Conservation (phyloP, 2,329 filamentous ascomycete species). For the Monosporascus sp. region DNA sequence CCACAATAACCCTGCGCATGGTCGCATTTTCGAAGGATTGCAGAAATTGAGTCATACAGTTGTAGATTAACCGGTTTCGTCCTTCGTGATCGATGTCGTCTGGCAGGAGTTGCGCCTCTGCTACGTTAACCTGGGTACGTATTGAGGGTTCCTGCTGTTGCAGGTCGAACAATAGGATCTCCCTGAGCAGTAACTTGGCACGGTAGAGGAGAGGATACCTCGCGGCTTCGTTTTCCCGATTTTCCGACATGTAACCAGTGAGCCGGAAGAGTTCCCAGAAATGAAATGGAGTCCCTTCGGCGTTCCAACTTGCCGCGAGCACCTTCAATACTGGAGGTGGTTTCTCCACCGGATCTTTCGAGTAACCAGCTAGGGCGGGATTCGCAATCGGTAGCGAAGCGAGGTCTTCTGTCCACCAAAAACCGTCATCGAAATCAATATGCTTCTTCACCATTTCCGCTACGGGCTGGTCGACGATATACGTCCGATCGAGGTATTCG, state of each 20-base stretch:
- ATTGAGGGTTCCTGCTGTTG: constrained; percentile 43
- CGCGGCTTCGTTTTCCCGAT: constrained; percentile 42
- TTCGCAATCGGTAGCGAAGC: constrained; percentile 34
- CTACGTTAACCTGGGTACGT: constrained; percentile 30
- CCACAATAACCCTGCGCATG: constrained; percentile 31
- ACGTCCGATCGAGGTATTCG: constrained; percentile 43
- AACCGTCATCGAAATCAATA: constrained; percentile 49
- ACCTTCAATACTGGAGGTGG: constrained; percentile 45
- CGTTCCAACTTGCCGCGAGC: constrained; percentile 47
- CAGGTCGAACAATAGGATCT: constrained; percentile 49
- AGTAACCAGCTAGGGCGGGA: constrained; percentile 32
- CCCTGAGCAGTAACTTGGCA: constrained; percentile 50
- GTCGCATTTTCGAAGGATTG: constrained; percentile 45
- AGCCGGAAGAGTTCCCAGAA: constrained; percentile 48
- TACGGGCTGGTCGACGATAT: constrained; percentile 34
- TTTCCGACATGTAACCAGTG: constrained; percentile 43
- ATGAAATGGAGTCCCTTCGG: constrained; percentile 41
- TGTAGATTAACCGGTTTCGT: constrained; percentile 42
- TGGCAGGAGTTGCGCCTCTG: constrained; percentile 25
- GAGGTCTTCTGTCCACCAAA: constrained; percentile 53
- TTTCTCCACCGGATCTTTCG: constrained; percentile 32
- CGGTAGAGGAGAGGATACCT: constrained; percentile 45
- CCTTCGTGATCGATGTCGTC: constrained; percentile 43
- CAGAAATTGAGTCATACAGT: constrained; percentile 46
- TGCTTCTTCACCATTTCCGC: constrained; percentile 37